Percentiles rank a stretch among this genome's conserved stretches.
These are phyloP conservation scores for Verbena officinalis DNA, from an alignment of 257 asterid genomes.

Conservation along the genomic window DNA sequence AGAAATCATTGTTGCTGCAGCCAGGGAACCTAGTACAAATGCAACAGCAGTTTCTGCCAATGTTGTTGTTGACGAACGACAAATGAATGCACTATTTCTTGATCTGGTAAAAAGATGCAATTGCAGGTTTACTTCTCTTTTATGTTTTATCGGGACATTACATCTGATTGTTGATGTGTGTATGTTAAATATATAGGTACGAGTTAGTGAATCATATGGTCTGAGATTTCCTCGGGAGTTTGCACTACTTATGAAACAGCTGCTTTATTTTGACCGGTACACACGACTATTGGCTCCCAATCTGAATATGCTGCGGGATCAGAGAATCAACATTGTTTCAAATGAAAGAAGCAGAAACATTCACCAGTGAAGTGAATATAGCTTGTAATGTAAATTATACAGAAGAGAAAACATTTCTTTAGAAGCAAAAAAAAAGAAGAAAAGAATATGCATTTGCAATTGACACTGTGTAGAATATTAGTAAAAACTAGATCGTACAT, in stretches of 20 bases:
- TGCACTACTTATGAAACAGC: constrained; percentile 95
- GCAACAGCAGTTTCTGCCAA: constrained; percentile 89
- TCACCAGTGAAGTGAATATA: constrained; percentile 33
- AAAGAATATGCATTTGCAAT: background rate
- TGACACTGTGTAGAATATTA: no score
- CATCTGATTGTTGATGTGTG: constrained; percentile 9
- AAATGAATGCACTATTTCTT: constrained; percentile 92
- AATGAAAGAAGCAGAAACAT: constrained; percentile 45
- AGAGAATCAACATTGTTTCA: constrained; percentile 76
- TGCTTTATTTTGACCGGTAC: constrained; percentile 94
- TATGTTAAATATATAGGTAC: constrained; percentile 56
- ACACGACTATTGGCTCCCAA: constrained; percentile 91
- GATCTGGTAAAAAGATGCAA: constrained; percentile 81
- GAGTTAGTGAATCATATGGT: constrained; percentile 96
- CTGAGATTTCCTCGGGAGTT: constrained; percentile 95
- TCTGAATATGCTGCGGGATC: constrained; percentile 93
- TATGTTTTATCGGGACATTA: no score
- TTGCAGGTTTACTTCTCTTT: no score
- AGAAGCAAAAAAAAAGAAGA: background rate
- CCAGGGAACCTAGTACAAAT: constrained; percentile 66
- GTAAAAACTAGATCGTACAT: no score
- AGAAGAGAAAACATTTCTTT: background rate
- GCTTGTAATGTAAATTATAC: background rate
- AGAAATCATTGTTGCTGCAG: constrained; percentile 86
- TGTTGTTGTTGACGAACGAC: constrained; percentile 79